Evolutionary conservation across 805 yeast genomes (phyloP), one percentile per base, ranked within the genome.

Genomic region (Candida gorgasii): DNA sequence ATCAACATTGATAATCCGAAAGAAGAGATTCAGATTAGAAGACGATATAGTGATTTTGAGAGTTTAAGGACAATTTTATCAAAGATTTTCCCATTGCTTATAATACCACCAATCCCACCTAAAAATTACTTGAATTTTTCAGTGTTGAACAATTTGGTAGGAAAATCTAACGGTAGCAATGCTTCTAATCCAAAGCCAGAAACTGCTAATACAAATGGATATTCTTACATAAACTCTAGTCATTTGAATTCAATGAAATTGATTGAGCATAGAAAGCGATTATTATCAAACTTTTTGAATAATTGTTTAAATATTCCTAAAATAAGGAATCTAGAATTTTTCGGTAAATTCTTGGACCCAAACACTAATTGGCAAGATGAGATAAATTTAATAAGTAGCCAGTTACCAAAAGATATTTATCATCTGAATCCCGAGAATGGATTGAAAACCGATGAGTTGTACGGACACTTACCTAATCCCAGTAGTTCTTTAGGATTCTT

Each of bases 81-180:
- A 3, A 80, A 84, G 51, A 65, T 87, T 28, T 84, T 85, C 49
- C 97, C 99, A 3, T 80, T 93, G 3, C 59, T 82, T 3, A 76
- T 93, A 3, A 79, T 93, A 4, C 99, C 99, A 5, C 97, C 98
- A 1, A 92, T 93, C 8, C 99, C 99, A 0, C 72, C 73, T 0
- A 71, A 71, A 45, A 69, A 70, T 47, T 70, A 69, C 50, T 50
- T 65, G 31, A 62, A 67, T 32, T 59, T 68, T 27, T 56, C 57
- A 5, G 47, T 63, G 29, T 51, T 69, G 32, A 65, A 63, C 40
- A 72, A 70, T 2, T 47, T 67, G 8, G 69, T 64, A 2, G 54
- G 54, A 5, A 48, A 44, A 23, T 39, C 47, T 6, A 37, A 29
- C 16, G 35, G 31, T 5, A 37, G 31, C 6, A 36, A 24, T 16